Evolutionary conservation across 495 filamentous ascomycete species (phyloP), one percentile per base, ranked within the genome.

Genomic region (Penicillium soppii): DNA sequence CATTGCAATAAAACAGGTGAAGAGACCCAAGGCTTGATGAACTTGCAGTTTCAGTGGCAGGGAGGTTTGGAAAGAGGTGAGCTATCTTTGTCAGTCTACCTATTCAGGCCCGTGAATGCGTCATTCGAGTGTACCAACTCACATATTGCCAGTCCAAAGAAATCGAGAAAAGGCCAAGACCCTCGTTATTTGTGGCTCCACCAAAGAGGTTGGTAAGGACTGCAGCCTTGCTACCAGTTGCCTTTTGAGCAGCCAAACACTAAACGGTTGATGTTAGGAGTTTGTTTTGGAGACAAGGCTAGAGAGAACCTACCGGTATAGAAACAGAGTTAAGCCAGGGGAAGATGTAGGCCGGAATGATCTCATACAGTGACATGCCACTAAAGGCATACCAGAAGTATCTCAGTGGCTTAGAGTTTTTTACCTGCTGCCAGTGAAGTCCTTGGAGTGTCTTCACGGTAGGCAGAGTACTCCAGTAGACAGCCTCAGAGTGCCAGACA

Each of bases 61-160:
- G 1, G 66, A 56, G 5, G 66, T 67, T 56, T 67, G 66, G 7
- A 62, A 57, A 7, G 57, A 70, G 2, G 64, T 70, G 53, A 64
- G 66, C 66, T 71, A 33, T 7, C 7, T 12, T 5, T 4, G 36
- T 66, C 12, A 65, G 59, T 9, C 44, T 32, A 27, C 2, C 35
- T 29, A 9, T 17, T 25, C n/a, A 17, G 26, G 19, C 23, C 32
- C 10, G 7, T 16, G 5, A 1, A 13, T n/a, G 6, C 12, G 1
- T 22, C n/a, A n/a, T 16, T 7, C 6, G 19, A 26, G 19, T 10
- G 20, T 3, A n/a, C 16, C 1, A 9, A 29, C 66, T 54, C 59
- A 82, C 72, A 53, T 82, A 83, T 63, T 83, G 77, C 80, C 80
- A 83, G 60, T 83, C 80, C 8, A 83, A 70, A 2, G 66, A 69